These are phyloP conservation scores for Rosa hybrid DNA, from an alignment of 331 rosid species.

Conservation along the genomic window DNA sequence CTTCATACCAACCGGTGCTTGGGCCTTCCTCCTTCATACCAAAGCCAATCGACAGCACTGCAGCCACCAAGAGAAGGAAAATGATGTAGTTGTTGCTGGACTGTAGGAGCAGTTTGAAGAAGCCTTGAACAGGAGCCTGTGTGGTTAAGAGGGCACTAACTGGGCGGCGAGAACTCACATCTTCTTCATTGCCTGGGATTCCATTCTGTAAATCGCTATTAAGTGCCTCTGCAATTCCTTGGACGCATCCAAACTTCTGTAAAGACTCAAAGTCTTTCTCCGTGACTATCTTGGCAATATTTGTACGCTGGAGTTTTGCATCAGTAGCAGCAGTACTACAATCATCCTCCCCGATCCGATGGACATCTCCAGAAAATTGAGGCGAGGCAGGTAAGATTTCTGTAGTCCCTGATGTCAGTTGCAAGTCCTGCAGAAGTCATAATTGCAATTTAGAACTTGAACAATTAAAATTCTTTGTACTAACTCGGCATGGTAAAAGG, in stretches of 20 bases:
- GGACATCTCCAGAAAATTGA: background rate
- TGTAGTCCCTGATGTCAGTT: background rate
- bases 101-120: background rate
- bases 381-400: background rate
- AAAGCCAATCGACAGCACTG: slow-evolving; percentile 3
- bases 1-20: slow-evolving; percentile 24
- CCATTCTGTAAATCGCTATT: background rate
- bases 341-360: background rate
- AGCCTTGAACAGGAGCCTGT: background rate
- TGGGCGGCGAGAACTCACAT: background rate
- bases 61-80: slow-evolving; percentile 3
- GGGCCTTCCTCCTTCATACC: slow-evolving; percentile 23
- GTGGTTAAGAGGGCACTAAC: background rate
- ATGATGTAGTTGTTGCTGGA: background rate
- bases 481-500: no score
- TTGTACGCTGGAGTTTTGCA: background rate
- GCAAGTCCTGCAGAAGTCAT: background rate
- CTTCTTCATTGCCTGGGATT: background rate
- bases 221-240: background rate
- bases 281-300: background rate
- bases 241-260: background rate
- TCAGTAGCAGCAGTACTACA: background rate
- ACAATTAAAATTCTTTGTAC: background rate
- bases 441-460: background rate
- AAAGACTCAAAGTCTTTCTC: background rate